These are phyloP conservation scores for Saccharomycopsis synnaedendra DNA, from an alignment of 805 yeast species.

Conservation along the genomic window DNA sequence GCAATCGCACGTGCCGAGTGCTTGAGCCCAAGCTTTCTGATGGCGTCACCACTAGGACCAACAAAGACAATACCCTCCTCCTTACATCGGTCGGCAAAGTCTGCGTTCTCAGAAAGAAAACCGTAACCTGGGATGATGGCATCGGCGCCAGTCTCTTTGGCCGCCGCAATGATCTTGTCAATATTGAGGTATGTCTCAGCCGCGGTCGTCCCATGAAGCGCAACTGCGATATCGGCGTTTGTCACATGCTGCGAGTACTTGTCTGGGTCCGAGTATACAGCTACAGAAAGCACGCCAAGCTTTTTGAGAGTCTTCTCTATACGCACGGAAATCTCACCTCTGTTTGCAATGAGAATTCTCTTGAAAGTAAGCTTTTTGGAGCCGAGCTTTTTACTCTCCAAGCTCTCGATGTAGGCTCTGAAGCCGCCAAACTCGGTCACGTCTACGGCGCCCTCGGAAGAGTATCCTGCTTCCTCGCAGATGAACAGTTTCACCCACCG, in stretches of 20 bases:
- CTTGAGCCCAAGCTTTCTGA: constrained; percentile 81
- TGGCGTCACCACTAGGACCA: constrained; percentile 95
- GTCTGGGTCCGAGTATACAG: constrained; percentile 87
- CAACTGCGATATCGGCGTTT: constrained; percentile 71
- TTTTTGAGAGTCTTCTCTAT: constrained; percentile 81
- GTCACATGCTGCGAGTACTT: constrained; percentile 79
- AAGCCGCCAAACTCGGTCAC: constrained; percentile 88
- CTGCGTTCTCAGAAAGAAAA: constrained; percentile 92
- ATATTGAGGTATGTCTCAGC: constrained; percentile 83
- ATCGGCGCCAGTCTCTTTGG: constrained; percentile 72
- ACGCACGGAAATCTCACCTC: constrained; percentile 97
- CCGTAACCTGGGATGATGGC: constrained; percentile 99
- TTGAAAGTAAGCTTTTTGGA: constrained; percentile 12
- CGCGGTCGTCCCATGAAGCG: constrained; percentile 70
- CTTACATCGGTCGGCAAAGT: constrained; percentile 80
- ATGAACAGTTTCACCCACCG: constrained; percentile 86
- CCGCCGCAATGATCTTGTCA: constrained; percentile 79
- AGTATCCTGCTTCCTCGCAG: constrained; percentile 86
- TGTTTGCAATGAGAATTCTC: constrained; percentile 80
- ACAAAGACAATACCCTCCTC: constrained; percentile 81
- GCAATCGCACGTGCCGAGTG: constrained; percentile 97
- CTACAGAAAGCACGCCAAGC: constrained; percentile 66
- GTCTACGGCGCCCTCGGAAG: constrained; percentile 58
- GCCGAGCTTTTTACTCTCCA: constrained; percentile 20
- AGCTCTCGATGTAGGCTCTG: constrained; percentile 43